Evolutionary conservation across 495 filamentous ascomycete genomes (phyloP), one percentile per base, ranked within the genome.

Genomic region (Halenospora varia): DNA sequence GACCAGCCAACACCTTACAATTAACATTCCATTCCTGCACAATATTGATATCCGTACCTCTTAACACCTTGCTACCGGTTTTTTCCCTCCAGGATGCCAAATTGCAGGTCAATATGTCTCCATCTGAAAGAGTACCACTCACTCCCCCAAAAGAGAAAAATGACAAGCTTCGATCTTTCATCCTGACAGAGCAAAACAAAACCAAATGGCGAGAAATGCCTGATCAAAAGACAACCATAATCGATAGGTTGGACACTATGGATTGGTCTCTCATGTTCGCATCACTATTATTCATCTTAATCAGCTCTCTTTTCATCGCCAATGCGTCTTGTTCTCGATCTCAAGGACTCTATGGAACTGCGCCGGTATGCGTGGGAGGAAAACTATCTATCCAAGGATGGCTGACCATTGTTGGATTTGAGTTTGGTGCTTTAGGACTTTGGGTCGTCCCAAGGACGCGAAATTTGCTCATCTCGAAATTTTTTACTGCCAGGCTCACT

Each of bases 351-450:
- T 55, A 20, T 1, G 42, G 23, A 22, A 29, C 10, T 3, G 10
- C 41, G 24, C 53, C 44, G 1, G 53, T 55, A 2, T 55, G 53
- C n/a, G 23, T 55, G 18, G 53, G 53, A 19, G 53, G 53, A 55
- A 22, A 35, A 2, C 24, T 55, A 18, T 55, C 53, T 25, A 29
- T 55, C 9, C 41, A 55, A 48, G 17, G 41, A 4, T 55, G 41
- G 53, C 42, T 55, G 23, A 42, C 44, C 15, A 55, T 55, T 17
- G 20, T 55, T 19, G 53, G 53, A 29, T n/a, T 55, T 2, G 53
- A 48, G 24, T 55, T 55, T 35, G 24, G 18, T 13, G 17, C 44
- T n/a, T 25, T 47, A 35, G 41, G 26, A 26, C 6, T 47, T 35
- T 4, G 26, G 15, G 11, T 55, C 11, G 1, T 55, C 2, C 53